Percentiles rank a stretch among this genome's conserved stretches.
phyloP scores from a whole-genome alignment of 331 rosid species.

The Pyracantha coccinea region DNA sequence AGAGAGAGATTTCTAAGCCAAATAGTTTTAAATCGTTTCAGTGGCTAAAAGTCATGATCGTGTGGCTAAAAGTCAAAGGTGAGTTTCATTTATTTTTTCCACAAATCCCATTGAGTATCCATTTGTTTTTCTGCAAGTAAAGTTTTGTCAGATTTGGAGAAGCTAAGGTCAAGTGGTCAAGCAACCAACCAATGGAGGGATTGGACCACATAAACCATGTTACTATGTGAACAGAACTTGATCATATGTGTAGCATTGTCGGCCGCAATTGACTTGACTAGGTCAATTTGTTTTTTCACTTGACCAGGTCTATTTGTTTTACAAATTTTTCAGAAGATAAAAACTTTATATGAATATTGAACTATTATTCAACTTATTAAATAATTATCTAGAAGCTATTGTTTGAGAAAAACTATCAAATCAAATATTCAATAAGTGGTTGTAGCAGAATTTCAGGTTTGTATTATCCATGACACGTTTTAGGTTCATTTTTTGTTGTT shows the following conservation, averaged over 20 bases:
- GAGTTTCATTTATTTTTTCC: neutral
- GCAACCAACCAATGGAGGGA: neutral
- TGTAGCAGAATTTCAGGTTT: no score
- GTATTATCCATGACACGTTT: fast-evolving
- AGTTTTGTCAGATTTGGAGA: neutral
- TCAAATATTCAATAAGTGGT: no score
- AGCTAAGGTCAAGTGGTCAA: neutral
- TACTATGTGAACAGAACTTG: neutral
- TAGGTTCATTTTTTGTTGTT: no score
- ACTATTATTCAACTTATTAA: no score
- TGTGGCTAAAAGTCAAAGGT: neutral
- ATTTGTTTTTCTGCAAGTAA: neutral
- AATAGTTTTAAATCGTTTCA: neutral
- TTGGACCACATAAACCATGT: neutral
- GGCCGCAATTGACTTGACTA: conserved; percentile 1
- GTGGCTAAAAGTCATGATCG: neutral
- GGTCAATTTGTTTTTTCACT: neutral
- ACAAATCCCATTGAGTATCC: neutral
- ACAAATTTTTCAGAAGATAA: no score
- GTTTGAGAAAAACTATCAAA: no score
- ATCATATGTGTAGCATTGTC: neutral
- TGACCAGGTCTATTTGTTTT: neutral
- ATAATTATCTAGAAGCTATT: no score
- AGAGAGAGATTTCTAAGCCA: neutral
- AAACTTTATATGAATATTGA: no score